These are phyloP conservation scores for Penicillium ucsense DNA, from an alignment of 495 filamentous ascomycete species.

Conservation along the genomic window DNA sequence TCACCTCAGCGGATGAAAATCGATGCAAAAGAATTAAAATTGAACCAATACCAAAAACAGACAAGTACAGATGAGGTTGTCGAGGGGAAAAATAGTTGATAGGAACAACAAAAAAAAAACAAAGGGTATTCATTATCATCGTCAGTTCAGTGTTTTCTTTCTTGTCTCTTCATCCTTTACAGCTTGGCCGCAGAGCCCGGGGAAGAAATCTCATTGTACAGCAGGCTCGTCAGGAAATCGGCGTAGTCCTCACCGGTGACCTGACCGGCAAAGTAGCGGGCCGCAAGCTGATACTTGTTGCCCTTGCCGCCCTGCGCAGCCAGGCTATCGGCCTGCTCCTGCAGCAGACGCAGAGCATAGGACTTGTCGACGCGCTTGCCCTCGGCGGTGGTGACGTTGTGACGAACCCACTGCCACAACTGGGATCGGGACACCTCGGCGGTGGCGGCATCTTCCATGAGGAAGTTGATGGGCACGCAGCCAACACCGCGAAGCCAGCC, in stretches of 20 bases:
- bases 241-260: slow-evolving; percentile 96
- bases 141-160: neutral
- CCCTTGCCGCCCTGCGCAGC: slow-evolving; percentile 70
- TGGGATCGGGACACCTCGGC: slow-evolving; percentile 87
- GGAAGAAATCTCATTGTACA: slow-evolving; percentile 94
- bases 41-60: too few relatives aligned
- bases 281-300: slow-evolving; percentile 85
- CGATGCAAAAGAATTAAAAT: too few relatives aligned
- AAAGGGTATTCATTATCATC: slow-evolving; percentile 26
- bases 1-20: too few relatives aligned
- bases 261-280: slow-evolving; percentile 85
- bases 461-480: slow-evolving; percentile 94
- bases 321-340: slow-evolving; percentile 75
- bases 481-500: slow-evolving; percentile 92
- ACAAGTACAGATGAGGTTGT: too few relatives aligned
- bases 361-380: slow-evolving; percentile 90
- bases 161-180: slow-evolving; percentile 28
- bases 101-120: slow-evolving; percentile 1
- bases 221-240: slow-evolving; percentile 88
- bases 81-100: neutral
- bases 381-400: slow-evolving; percentile 76
- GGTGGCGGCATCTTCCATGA: slow-evolving; percentile 99
- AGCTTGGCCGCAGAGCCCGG: slow-evolving; percentile 77
- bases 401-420: slow-evolving; percentile 93
- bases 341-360: slow-evolving; percentile 75